phyloP scores from a whole-genome alignment of 2,329 filamentous ascomycete genomes.

The Niveomyces coronatus region DNA sequence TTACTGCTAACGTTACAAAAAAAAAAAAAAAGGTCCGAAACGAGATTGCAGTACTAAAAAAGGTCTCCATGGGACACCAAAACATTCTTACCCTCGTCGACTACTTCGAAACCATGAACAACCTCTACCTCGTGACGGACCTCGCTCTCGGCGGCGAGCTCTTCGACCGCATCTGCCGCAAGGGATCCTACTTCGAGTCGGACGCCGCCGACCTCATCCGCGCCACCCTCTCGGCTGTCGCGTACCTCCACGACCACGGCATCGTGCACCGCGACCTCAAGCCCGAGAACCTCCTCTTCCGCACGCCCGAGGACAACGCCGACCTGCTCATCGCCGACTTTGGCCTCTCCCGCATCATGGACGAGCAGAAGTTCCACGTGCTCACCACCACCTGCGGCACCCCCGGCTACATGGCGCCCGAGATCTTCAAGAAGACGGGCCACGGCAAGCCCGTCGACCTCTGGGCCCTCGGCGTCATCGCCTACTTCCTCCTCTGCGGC shows the following conservation, averaged over 20 bases:
- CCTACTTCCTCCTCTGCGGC: constrained; percentile 94
- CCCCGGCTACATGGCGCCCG: constrained; percentile 96
- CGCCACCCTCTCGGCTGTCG: constrained; percentile 90
- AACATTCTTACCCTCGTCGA: constrained; percentile 97
- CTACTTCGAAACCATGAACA: constrained; percentile 99
- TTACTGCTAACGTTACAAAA: too few species aligned
- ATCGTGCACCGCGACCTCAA: constrained; percentile 98
- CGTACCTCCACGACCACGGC: constrained; percentile 95
- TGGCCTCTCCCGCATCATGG: constrained; percentile 92
- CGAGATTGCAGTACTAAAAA: constrained; percentile 94
- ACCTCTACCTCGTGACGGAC: constrained; percentile 95
- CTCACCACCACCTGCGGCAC: constrained; percentile 96
- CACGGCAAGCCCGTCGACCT: constrained; percentile 97
- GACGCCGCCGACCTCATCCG: constrained; percentile 93
- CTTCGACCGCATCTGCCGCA: constrained; percentile 96
- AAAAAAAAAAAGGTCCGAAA: constrained; percentile 85
- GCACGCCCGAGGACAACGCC: constrained; percentile 94
- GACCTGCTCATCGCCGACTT: constrained; percentile 97
- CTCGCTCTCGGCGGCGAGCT: constrained; percentile 92
- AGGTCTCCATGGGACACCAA: constrained; percentile 97
- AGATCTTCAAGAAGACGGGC: constrained; percentile 98
- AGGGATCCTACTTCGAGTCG: constrained; percentile 96
- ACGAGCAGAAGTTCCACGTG: constrained; percentile 96
- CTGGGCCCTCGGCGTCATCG: constrained; percentile 97
- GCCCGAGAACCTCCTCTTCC: constrained; percentile 92